Base-by-base conservation (phyloP, 257 asterid genomes). In the Nicotiana attenuata region DNA sequence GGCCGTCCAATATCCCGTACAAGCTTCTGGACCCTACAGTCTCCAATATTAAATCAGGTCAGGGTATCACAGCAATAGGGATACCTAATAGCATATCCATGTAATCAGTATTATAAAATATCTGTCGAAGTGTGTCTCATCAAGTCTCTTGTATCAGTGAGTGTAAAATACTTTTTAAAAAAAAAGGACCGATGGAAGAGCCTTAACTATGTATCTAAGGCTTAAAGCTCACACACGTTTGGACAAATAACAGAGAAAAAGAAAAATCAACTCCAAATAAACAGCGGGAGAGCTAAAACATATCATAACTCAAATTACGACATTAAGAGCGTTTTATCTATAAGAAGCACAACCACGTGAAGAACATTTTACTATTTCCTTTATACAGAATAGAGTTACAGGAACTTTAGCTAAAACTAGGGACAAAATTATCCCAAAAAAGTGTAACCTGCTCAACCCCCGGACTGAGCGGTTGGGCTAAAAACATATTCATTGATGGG, bases 51-150 rank as follows among this genome's bases (percentile, higher is more conserved):
- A 71, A 66, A 80, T 73, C 87, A 56, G 65, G 83, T 75, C 87
- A 76, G 28, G 84, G 81, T 47, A 53, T 77, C 69, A 82, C 76
- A 22, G 83, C 82, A 65, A 71, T 76, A 63, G 89, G 91, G 77
- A 82, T 89, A 71, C 90, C 90, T 29, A 86, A 84, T 84, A 85
- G 88, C 83, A 79, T 87, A 68, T 82, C 84, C 77, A 80, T 85
- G 57, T 86, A 83, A 67, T 73, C 63, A 73, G 13, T 45, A 47
- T 66, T 81, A 64, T 24, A 53, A 33, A 53, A 52, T 52, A 63
- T 64, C 65, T 31, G 19, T 45, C 60, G 2, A 71, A 20, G 59
- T 41, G 76, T 10, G 35, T 14, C 38, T 45, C 20, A 71, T 13
- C 52, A 47, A 24, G 57, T 55, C 57, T 20, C 77, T n/a, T 14